Evolutionary conservation across 768 basidiomycete species (phyloP).

Genomic region (Nidula microcarpa): DNA sequence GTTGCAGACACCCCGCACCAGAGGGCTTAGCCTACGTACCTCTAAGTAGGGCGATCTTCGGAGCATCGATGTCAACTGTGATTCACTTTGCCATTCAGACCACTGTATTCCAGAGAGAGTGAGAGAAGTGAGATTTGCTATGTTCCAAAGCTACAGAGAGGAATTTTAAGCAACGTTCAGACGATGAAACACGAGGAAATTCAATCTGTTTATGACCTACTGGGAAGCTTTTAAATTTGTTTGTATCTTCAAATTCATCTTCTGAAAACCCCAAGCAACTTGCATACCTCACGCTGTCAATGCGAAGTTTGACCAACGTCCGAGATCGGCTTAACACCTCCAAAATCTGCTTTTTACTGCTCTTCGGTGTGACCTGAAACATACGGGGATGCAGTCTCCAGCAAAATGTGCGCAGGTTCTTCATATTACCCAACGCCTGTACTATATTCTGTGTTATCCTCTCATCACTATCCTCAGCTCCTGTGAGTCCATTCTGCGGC

Average conservation of each 20-base stretch:
- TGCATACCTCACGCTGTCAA: neutral
- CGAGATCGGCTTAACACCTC: neutral
- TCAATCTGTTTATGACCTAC: neutral
- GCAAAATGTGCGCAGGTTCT: neutral
- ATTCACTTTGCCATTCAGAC: neutral
- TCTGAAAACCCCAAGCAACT: neutral
- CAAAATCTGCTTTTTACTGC: neutral
- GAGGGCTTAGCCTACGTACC: neutral
- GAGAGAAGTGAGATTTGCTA: conserved; percentile 3
- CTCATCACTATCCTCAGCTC: neutral
- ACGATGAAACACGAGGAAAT: neutral
- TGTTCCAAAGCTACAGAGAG: conserved; percentile 8
- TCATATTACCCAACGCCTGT: neutral
- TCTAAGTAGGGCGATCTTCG: neutral
- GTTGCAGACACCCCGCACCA: neutral
- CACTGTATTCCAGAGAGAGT: neutral
- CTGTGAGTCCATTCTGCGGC: neutral
- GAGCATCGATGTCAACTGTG: neutral
- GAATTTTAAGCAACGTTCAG: neutral
- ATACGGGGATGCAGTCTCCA: neutral
- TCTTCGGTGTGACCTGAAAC: neutral
- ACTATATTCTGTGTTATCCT: neutral
- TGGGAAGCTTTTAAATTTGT: neutral
- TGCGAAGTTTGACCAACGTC: neutral
- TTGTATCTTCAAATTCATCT: neutral